phyloP scores from a whole-genome alignment of 2,329 filamentous ascomycete species.

The Aspergillus flavus region DNA sequence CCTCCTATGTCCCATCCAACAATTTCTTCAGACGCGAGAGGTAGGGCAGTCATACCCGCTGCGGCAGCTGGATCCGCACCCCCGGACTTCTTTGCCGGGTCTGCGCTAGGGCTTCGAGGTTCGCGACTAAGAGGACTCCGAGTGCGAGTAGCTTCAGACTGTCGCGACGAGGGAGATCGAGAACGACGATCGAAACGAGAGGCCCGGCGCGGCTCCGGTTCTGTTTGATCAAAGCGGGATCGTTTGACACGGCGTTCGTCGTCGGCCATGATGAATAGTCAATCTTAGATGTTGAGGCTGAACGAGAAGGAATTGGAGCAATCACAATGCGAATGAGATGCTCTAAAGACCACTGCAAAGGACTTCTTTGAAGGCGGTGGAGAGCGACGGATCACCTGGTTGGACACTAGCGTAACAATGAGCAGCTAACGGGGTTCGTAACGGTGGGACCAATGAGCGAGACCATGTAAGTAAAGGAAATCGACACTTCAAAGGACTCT shows the following conservation, averaged over 20 bases:
- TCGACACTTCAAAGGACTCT: no score
- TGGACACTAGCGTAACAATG: slow-evolving; percentile 20
- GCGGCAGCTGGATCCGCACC: slow-evolving; percentile 72
- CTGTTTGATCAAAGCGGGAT: slow-evolving; percentile 91
- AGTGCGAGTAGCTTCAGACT: slow-evolving; percentile 71
- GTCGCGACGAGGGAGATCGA: slow-evolving; percentile 72
- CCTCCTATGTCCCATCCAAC: slow-evolving; percentile 5
- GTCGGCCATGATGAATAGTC: slow-evolving; percentile 65
- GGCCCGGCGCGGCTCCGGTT: slow-evolving; percentile 72
- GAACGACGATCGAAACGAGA: slow-evolving; percentile 93
- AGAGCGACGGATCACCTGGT: slow-evolving; percentile 1
- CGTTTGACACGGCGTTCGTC: slow-evolving; percentile 76
- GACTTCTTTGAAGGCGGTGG: slow-evolving; percentile 2
- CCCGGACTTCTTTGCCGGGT: slow-evolving; percentile 47
- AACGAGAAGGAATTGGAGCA: neutral
- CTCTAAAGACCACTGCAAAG: slow-evolving; percentile 2
- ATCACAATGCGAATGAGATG: slow-evolving; percentile 1
- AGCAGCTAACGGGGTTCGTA: neutral
- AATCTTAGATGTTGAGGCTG: neutral
- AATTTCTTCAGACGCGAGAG: neutral
- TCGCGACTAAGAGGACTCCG: slow-evolving; percentile 73
- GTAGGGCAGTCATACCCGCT: slow-evolving; percentile 62
- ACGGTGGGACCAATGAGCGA: slow-evolving; percentile 7
- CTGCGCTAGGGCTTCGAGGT: slow-evolving; percentile 50
- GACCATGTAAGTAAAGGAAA: neutral